Percentiles rank a stretch among this genome's conserved stretches.
phyloP scores from a whole-genome alignment of 257 asterid genomes.

The Nicotiana undulata region DNA sequence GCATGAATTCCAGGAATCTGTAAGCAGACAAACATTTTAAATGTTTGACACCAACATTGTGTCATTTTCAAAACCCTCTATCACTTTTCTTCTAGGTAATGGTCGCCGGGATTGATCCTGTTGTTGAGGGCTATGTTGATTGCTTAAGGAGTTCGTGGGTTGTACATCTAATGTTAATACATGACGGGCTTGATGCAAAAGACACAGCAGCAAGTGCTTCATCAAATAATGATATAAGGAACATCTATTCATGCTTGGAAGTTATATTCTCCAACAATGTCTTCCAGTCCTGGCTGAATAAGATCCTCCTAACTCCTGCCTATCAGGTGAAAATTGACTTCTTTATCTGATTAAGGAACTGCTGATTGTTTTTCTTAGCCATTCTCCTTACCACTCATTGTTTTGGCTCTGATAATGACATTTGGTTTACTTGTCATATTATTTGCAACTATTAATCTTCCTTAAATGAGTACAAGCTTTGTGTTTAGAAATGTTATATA shows the following conservation, averaged over 20 bases:
- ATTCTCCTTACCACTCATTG: background rate
- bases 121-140: constrained; percentile 72
- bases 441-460: too few relatives aligned
- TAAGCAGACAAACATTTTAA: constrained; percentile 37
- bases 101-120: constrained; percentile 62
- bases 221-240: constrained; percentile 37
- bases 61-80: constrained; percentile 12
- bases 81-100: constrained; percentile 52
- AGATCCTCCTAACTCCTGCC: constrained; percentile 80
- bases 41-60: constrained; percentile 7
- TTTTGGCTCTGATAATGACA: background rate
- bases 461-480: too few relatives aligned
- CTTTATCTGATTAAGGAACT: background rate
- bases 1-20: constrained; percentile 74
- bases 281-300: constrained; percentile 83
- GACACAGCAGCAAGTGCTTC: constrained; percentile 43
- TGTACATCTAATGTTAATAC: constrained; percentile 78
- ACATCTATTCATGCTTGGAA: constrained; percentile 64
- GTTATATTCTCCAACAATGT: constrained; percentile 66
- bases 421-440: background rate
- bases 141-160: constrained; percentile 93
- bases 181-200: constrained; percentile 50
- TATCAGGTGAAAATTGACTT: constrained; percentile 55
- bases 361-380: background rate
- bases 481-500: too few relatives aligned